Conservation (phyloP, 305 asterid species). For the Nicotiana rustica region DNA sequence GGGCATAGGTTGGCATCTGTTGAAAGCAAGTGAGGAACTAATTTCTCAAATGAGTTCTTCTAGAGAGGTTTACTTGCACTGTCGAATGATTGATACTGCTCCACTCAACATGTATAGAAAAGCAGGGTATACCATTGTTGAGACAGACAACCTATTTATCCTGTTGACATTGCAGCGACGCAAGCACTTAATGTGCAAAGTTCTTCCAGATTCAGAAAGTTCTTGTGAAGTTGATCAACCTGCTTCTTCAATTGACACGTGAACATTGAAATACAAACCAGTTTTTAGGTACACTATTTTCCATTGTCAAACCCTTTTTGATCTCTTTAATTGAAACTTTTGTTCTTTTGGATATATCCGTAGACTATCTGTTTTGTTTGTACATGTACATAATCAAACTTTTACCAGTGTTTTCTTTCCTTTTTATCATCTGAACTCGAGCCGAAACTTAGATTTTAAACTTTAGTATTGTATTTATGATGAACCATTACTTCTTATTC, state of each 20-base stretch:
- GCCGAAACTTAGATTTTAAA: not conserved
- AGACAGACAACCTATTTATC: slow-evolving; percentile 81
- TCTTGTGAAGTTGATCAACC: slow-evolving; percentile 50
- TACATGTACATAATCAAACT: slow-evolving; percentile 7
- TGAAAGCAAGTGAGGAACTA: slow-evolving; percentile 87
- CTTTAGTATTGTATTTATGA: not conserved
- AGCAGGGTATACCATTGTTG: slow-evolving; percentile 75
- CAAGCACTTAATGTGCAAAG: slow-evolving; percentile 86
- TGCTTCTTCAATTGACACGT: slow-evolving; percentile 42
- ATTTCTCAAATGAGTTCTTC: slow-evolving; percentile 73
- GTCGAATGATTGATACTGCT: slow-evolving; percentile 84
- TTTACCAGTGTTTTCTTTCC: not conserved
- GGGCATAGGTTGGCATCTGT: slow-evolving; percentile 92
- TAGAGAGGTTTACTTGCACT: slow-evolving; percentile 80
- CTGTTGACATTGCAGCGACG: slow-evolving; percentile 85
- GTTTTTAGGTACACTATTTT: slow-evolving; percentile 20
- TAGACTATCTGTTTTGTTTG: not conserved
- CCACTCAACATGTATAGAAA: slow-evolving; percentile 81
- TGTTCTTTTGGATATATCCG: not conserved
- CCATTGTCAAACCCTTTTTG: not conserved
- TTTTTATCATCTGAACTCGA: slow-evolving; percentile 17
- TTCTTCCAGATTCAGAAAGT: slow-evolving; percentile 57
- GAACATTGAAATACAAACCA: slow-evolving; percentile 6
- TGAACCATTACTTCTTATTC: slow-evolving; percentile 14
- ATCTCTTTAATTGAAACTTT: not conserved